These are phyloP conservation scores for Aciculosporium take DNA, from an alignment of 2,329 filamentous ascomycete species.

Conservation along the genomic window DNA sequence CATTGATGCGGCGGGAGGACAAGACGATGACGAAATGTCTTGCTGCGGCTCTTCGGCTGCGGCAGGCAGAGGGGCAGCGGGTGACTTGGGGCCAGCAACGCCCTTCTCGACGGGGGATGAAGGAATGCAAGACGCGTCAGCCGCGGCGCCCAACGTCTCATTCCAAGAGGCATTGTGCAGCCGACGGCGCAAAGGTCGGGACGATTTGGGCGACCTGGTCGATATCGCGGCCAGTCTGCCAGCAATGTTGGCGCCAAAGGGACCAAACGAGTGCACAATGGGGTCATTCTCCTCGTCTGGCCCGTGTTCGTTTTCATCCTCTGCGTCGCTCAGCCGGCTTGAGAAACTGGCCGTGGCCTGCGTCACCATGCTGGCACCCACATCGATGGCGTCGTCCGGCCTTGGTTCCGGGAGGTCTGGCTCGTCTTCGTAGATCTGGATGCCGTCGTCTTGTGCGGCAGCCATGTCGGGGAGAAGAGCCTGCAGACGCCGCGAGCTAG, in stretches of 20 bases:
- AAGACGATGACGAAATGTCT: conserved; percentile 13
- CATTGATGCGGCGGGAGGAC: conserved; percentile 10
- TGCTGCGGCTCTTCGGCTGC: not conserved
- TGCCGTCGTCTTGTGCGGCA: conserved; percentile 25
- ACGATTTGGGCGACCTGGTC: conserved; percentile 46
- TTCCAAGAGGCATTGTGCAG: conserved; percentile 9
- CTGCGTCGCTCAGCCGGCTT: conserved; percentile 39
- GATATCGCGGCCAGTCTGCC: conserved; percentile 66
- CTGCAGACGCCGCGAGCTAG: conserved; percentile 31
- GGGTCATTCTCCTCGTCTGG: conserved; percentile 92
- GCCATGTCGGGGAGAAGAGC: conserved; percentile 24
- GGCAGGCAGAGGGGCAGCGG: not conserved
- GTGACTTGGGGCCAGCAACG: not conserved
- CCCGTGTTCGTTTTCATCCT: conserved; percentile 58
- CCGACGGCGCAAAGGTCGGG: conserved; percentile 13
- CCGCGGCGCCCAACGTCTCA: conserved; percentile 12
- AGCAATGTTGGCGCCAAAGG: conserved; percentile 76
- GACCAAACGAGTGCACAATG: conserved; percentile 80
- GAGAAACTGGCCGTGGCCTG: conserved; percentile 39
- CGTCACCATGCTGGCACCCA: conserved; percentile 33
- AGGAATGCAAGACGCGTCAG: conserved; percentile 10
- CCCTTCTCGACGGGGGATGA: conserved; percentile 13
- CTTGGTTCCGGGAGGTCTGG: conserved; percentile 25
- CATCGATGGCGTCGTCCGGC: conserved; percentile 11
- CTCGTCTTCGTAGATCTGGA: conserved; percentile 63